Evolutionary conservation across 352 stramenopile species (phyloP).

Genomic region (Aphanomyces stellatus): DNA sequence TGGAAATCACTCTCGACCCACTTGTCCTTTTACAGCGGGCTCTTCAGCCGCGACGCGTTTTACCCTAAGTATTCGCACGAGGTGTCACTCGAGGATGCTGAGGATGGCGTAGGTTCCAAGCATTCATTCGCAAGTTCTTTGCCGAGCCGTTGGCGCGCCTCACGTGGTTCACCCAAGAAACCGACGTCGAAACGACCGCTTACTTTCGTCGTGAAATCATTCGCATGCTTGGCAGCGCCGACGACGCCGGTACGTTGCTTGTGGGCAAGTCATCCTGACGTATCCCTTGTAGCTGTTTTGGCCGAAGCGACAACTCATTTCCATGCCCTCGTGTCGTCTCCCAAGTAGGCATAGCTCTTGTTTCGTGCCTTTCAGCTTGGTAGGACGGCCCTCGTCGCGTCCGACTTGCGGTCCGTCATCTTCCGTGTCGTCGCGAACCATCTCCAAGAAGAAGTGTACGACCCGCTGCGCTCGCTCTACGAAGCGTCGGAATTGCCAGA

Average conservation of each 20-base stretch:
- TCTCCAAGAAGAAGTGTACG: slow-evolving; percentile 33
- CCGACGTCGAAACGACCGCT: slow-evolving; percentile 33
- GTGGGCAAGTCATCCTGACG: no score
- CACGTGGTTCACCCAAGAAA: slow-evolving; percentile 35
- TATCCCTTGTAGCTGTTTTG: slow-evolving; percentile 26
- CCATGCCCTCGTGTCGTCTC: slow-evolving; percentile 36
- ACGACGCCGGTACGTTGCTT: slow-evolving; percentile 25
- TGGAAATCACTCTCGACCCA: slow-evolving; percentile 63
- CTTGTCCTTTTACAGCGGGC: slow-evolving; percentile 36
- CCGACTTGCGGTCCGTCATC: slow-evolving; percentile 47
- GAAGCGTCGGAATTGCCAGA: slow-evolving; percentile 54
- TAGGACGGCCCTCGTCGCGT: slow-evolving; percentile 30
- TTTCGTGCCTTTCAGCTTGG: no score
- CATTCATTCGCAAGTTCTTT: slow-evolving; percentile 48
- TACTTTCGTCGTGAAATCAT: slow-evolving; percentile 62
- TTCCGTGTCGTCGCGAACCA: slow-evolving; percentile 41
- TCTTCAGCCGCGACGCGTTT: slow-evolving; percentile 48
- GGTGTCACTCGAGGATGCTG: background rate
- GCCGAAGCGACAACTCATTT: slow-evolving; percentile 49
- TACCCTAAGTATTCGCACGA: slow-evolving; percentile 22
- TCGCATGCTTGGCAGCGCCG: slow-evolving; percentile 36
- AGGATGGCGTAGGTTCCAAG: slow-evolving; percentile 28
- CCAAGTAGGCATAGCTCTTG: no score
- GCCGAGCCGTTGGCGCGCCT: slow-evolving; percentile 40
- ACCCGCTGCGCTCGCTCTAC: slow-evolving; percentile 54